A percentile compares a stretch with the other conserved stretches of the same genome.
These are phyloP conservation scores for Mycena venus DNA, from an alignment of 768 basidiomycete genomes.

Conservation along the genomic window DNA sequence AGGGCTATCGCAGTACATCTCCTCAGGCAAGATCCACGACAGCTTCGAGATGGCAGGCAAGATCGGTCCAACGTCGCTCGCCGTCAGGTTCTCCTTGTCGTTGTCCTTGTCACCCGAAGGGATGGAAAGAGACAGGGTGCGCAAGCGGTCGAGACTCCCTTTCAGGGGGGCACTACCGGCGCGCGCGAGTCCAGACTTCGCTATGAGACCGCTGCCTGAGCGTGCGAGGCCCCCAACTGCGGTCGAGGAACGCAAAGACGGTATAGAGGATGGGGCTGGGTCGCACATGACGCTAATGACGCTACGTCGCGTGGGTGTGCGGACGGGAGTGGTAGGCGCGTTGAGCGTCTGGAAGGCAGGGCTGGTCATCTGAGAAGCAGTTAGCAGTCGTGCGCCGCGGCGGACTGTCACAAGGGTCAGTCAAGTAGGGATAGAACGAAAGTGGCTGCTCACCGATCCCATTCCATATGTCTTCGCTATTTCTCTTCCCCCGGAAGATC, in stretches of 20 bases:
- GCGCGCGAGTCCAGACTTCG: no score
- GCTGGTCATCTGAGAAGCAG: not conserved
- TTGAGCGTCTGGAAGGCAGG: not conserved
- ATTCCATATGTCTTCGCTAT: not conserved
- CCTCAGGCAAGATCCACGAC: not conserved
- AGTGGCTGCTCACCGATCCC: slow-evolving; percentile 1
- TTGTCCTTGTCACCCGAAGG: not conserved
- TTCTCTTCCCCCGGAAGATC: not conserved
- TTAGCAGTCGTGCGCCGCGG: not conserved
- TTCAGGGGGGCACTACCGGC: no score
- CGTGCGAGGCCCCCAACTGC: not conserved
- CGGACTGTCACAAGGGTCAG: slow-evolving; percentile 1
- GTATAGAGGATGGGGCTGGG: not conserved
- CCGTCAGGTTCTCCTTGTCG: not conserved
- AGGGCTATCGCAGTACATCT: slow-evolving; percentile 14
- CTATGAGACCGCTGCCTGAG: not conserved
- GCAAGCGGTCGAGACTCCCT: not conserved
- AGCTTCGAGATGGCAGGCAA: not conserved
- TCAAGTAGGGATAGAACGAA: not conserved
- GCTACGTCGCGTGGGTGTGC: not conserved
- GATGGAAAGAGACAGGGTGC: not conserved
- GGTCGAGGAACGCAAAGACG: not conserved
- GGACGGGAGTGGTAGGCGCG: not conserved
- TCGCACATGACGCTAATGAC: slow-evolving; percentile 10
- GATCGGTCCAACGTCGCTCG: not conserved